Percentiles rank a stretch among this genome's conserved stretches.
These are phyloP conservation scores for Cladosporium phlei DNA, from an alignment of 2,329 filamentous ascomycete species.

Conservation along the genomic window DNA sequence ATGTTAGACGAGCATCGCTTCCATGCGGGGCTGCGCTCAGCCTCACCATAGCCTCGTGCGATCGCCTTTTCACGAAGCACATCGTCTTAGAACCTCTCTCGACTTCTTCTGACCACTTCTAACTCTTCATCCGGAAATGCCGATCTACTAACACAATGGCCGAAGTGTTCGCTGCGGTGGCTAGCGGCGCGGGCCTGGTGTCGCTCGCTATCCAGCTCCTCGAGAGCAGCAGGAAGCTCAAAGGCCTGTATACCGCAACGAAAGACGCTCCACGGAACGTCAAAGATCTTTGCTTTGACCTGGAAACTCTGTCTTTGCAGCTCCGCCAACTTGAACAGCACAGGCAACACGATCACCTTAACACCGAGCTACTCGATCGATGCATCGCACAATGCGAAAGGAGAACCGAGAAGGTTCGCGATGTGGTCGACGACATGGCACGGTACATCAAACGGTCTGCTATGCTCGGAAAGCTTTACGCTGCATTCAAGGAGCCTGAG, in stretches of 20 bases:
- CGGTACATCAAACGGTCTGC: neutral
- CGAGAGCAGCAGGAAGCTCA: conserved; percentile 13
- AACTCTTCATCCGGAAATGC: no score
- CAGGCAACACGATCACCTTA: neutral
- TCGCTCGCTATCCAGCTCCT: conserved; percentile 14
- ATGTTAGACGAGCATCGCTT: no score
- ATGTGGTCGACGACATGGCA: neutral
- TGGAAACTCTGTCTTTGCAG: neutral
- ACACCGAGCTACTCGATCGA: neutral
- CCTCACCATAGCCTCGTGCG: no score
- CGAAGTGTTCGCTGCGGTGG: conserved; percentile 14
- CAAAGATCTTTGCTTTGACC: neutral
- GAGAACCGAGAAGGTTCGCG: neutral
- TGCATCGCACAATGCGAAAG: neutral
- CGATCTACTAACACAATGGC: no score
- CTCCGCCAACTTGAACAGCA: neutral
- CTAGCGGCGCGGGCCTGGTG: conserved; percentile 14
- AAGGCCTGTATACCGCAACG: conserved; percentile 9
- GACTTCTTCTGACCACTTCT: no score
- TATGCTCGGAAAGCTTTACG: conserved; percentile 2
- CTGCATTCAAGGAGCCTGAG: conserved; percentile 1
- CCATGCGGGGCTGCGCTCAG: no score
- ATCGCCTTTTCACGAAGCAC: no score
- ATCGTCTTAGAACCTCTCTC: no score
- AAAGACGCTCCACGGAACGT: conserved; percentile 1